Base-by-base conservation (phyloP, 257 asterid genomes). In the Gentiana dahurica region DNA sequence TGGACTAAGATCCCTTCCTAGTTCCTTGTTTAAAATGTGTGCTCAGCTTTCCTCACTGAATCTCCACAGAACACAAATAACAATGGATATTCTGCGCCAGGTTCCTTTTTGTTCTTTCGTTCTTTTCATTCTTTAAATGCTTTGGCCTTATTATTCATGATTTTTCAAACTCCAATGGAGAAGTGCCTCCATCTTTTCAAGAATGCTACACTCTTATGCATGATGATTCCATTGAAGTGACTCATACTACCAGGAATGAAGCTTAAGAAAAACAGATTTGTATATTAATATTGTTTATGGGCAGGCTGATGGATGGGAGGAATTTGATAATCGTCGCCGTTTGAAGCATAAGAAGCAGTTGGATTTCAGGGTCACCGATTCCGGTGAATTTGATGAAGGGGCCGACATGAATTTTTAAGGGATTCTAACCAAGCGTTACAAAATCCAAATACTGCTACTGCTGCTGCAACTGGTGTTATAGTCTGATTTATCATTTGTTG, bases 281-380 rank as follows among this genome's bases (percentile, higher is more conserved):
- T 24, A 24, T 24, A 24, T 24, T 24, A 24, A 24, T 24, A 24
- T 24, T 24, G 24, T 24, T 24, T 24, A 24, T 24, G 47, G 55
- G 47, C 86, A 89, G 95, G 71, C 74, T 72, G 94, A 83, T 75
- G 98, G 98, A 36, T 91, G 97, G 97, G 86, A 83, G 54, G 79
- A 74, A 53, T 91, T 91, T 65, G 97, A 91, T 36, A 80, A 75
- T 78, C 80, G 97, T 9, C 85, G 98, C 9, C 70, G 81, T 33
- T 60, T 68, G 39, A 91, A 87, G 72, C 97, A 87, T 76, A 95
- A 91, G 71, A 91, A 91, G 74, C 95, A 91, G 65, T 86, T 91
- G 56, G 98, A 91, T 49, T 91, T 88, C 70, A 71, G 87, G 45
- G 94, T 83, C 45, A 54, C 66, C 59, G 79, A 89, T 67, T 73